Percentiles rank a stretch among this genome's conserved stretches.
These are phyloP conservation scores for Macrolepiota albuminosa DNA, from an alignment of 768 basidiomycete species.

Conservation along the genomic window DNA sequence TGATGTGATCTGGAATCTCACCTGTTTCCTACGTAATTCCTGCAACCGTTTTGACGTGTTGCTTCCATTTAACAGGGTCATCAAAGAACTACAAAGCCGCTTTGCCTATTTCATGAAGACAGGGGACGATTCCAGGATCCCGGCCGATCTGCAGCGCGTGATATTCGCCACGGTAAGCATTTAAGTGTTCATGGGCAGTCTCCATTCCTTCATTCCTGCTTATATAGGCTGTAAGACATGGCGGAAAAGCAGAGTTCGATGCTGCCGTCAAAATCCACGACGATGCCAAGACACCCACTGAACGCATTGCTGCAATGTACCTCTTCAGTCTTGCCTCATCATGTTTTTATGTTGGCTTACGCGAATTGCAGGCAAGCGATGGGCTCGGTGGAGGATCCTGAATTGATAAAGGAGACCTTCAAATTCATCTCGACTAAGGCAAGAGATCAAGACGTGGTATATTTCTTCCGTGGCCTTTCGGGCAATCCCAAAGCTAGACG, in stretches of 20 bases:
- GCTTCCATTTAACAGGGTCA: conserved; percentile 42
- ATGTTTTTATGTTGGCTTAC: conserved; percentile 6
- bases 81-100: conserved; percentile 64
- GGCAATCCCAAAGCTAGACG: conserved; percentile 53
- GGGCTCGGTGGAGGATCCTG: conserved; percentile 51
- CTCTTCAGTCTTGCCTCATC: conserved; percentile 16
- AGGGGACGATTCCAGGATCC: conserved; percentile 73
- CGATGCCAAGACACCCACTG: conserved; percentile 69
- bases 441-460: conserved; percentile 57
- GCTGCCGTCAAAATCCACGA: conserved; percentile 64
- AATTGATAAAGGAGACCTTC: conserved; percentile 59
- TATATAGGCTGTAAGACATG: conserved; percentile 63
- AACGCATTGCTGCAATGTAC: conserved; percentile 68
- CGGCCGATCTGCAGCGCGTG: conserved; percentile 66
- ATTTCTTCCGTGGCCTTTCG: conserved; percentile 58
- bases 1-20: background rate
- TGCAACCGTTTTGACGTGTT: conserved; percentile 2
- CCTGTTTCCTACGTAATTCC: background rate
- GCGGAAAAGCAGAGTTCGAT: conserved; percentile 71
- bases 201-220: conserved; percentile 2
- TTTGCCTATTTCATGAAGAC: conserved; percentile 70
- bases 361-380: conserved; percentile 50
- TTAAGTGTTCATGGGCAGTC: background rate
- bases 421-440: conserved; percentile 50
- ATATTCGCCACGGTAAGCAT: conserved; percentile 48